phyloP scores from a whole-genome alignment of 495 filamentous ascomycete genomes.

The Trichodelitschia bisporula region DNA sequence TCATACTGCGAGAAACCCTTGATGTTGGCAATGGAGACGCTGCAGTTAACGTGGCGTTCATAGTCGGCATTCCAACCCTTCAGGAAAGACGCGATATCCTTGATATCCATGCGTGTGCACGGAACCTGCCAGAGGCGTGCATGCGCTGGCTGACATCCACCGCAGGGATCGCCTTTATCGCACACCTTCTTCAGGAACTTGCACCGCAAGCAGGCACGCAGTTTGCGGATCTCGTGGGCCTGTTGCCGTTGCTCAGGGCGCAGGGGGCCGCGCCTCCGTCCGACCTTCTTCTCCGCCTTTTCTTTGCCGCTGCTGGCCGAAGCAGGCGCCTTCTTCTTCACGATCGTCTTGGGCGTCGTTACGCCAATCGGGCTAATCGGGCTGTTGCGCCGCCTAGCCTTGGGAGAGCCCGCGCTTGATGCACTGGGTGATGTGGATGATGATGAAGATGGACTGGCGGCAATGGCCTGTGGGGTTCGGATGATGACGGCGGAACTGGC shows the following conservation, averaged over 20 bases:
- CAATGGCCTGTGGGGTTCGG: conserved; percentile 38
- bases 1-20: conserved; percentile 72
- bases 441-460: conserved; percentile 43
- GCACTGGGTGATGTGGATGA: conserved; percentile 19
- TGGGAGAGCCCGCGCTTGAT: conserved; percentile 25
- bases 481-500: conserved; percentile 26
- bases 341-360: conserved; percentile 58
- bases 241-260: conserved; percentile 86
- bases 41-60: conserved; percentile 64
- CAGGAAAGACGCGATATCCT: conserved; percentile 92
- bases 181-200: conserved; percentile 97
- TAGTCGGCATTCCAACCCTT: conserved; percentile 94
- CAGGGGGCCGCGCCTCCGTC: conserved; percentile 62
- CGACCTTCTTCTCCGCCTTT: conserved; percentile 70
- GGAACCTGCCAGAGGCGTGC: conserved; percentile 86
- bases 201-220: conserved; percentile 80
- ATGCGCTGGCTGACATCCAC: conserved; percentile 78
- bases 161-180: conserved; percentile 83
- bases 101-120: conserved; percentile 88
- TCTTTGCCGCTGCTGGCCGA: conserved; percentile 53
- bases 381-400: conserved; percentile 49
- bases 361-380: conserved; percentile 25
- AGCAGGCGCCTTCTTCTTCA: conserved; percentile 25
- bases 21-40: conserved; percentile 77
- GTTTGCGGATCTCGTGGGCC: conserved; percentile 77